Percentiles rank a stretch among this genome's conserved stretches.
Conservation (phyloP, 2,329 filamentous ascomycete species). For the Xylaria digitata region DNA sequence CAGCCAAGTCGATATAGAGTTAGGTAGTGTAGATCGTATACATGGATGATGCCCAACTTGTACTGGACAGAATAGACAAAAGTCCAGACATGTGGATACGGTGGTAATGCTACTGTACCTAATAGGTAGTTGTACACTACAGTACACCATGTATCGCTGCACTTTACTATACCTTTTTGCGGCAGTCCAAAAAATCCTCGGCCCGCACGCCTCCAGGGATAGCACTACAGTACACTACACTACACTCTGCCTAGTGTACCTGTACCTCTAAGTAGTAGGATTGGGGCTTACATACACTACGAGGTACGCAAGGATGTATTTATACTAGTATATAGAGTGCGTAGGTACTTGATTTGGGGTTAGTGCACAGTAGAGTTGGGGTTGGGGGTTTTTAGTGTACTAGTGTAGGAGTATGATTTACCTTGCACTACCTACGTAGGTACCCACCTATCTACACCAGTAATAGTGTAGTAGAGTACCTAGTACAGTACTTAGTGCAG, state of each 20-base stretch:
- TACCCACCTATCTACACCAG: too few relatives aligned
- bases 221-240: neutral
- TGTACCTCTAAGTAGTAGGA: too few relatives aligned
- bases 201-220: constrained; percentile 21
- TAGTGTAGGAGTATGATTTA: too few relatives aligned
- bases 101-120: constrained; percentile 5
- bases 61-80: constrained; percentile 7
- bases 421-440: neutral
- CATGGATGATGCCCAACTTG: constrained; percentile 29
- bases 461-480: too few relatives aligned
- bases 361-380: too few relatives aligned
- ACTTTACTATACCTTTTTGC: constrained; percentile 30
- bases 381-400: too few relatives aligned
- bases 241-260: too few relatives aligned
- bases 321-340: neutral
- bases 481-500: too few relatives aligned
- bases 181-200: constrained; percentile 15
- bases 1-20: constrained; percentile 7
- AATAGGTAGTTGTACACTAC: neutral
- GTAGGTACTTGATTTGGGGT: too few relatives aligned
- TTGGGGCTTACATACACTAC: neutral
- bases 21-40: constrained; percentile 13
- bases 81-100: constrained; percentile 5
- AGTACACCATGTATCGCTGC: constrained; percentile 5
- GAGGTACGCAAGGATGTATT: too few relatives aligned